These are phyloP conservation scores for Leptomonas seymouri DNA, from an alignment of 208 protist genomes.

Conservation along the genomic window DNA sequence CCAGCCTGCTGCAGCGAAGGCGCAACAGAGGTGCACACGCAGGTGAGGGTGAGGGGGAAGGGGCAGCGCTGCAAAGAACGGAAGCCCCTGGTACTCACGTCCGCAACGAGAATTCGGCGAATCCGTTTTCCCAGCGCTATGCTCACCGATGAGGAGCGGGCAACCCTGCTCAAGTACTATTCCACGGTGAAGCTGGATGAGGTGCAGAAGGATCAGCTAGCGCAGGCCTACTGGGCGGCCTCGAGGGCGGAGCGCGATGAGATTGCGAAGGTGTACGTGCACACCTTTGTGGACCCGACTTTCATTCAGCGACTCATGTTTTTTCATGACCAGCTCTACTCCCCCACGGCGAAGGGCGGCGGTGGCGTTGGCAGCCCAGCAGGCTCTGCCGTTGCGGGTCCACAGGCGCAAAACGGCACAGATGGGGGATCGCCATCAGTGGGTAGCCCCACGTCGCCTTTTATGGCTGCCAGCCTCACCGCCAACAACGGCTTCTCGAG, in stretches of 20 bases:
- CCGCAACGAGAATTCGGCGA: too few relatives aligned
- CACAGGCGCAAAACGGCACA: not conserved
- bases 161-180: slow-evolving; percentile 75
- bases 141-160: slow-evolving; percentile 66
- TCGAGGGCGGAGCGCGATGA: slow-evolving; percentile 56
- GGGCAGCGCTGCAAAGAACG: too few relatives aligned
- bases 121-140: slow-evolving; percentile 22
- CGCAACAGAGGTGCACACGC: too few relatives aligned
- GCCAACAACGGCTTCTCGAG: not conserved
- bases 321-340: slow-evolving; percentile 46
- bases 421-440: slow-evolving; percentile 5
- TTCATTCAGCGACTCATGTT: slow-evolving; percentile 81
- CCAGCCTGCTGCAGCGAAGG: too few relatives aligned
- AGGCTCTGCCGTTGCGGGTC: not conserved
- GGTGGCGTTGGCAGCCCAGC: not conserved
- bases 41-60: too few relatives aligned
- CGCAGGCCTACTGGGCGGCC: slow-evolving; percentile 78
- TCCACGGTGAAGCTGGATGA: slow-evolving; percentile 55
- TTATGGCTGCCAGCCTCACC: slow-evolving; percentile 10
- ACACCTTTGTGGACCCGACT: slow-evolving; percentile 69
- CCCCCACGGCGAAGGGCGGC: not conserved
- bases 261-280: slow-evolving; percentile 73
- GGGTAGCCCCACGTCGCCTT: slow-evolving; percentile 18
- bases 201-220: slow-evolving; percentile 68
- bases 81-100: too few relatives aligned